Conservation (phyloP, 345 rosid genomes). For the Gossypium anomalum region DNA sequence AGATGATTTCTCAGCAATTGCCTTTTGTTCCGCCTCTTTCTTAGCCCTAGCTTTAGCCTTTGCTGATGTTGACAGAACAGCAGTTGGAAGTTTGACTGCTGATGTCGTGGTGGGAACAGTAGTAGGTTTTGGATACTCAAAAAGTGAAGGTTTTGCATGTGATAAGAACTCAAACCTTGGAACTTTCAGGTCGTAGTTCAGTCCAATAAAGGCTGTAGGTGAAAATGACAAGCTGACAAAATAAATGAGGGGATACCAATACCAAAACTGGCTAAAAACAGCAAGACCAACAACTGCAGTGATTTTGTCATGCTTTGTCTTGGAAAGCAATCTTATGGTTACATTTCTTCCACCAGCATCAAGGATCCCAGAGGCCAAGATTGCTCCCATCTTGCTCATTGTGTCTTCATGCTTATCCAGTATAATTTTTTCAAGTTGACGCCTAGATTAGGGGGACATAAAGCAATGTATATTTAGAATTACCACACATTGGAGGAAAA, state of each 20-base stretch:
- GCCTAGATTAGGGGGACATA: conserved; percentile 36
- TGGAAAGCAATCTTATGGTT: conserved; percentile 84
- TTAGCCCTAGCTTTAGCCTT: conserved; percentile 74
- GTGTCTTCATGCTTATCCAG: conserved; percentile 97
- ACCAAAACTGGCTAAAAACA: conserved; percentile 67
- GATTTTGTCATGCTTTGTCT: conserved; percentile 92
- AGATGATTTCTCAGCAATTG: conserved; percentile 60
- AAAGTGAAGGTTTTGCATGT: background rate
- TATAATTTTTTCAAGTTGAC: conserved; percentile 89
- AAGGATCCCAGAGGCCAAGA: conserved; percentile 92
- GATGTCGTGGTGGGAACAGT: conserved; percentile 74
- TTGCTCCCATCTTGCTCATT: conserved; percentile 99
- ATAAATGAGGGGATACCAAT: conserved; percentile 97
- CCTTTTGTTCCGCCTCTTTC: conserved; percentile 96
- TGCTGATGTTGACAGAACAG: conserved; percentile 93
- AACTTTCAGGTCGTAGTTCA: conserved; percentile 21
- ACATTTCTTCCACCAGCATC: conserved; percentile 99
- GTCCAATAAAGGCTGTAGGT: conserved; percentile 92
- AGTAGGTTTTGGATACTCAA: conserved; percentile 50
- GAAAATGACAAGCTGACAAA: conserved; percentile 90
- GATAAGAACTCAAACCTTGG: conserved; percentile 1
- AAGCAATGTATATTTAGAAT: background rate
- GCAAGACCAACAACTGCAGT: conserved; percentile 98
- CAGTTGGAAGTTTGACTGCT: conserved; percentile 22
- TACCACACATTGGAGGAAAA: background rate